phyloP scores from a whole-genome alignment of 352 stramenopile genomes.

The Aphanomyces stellatus region DNA sequence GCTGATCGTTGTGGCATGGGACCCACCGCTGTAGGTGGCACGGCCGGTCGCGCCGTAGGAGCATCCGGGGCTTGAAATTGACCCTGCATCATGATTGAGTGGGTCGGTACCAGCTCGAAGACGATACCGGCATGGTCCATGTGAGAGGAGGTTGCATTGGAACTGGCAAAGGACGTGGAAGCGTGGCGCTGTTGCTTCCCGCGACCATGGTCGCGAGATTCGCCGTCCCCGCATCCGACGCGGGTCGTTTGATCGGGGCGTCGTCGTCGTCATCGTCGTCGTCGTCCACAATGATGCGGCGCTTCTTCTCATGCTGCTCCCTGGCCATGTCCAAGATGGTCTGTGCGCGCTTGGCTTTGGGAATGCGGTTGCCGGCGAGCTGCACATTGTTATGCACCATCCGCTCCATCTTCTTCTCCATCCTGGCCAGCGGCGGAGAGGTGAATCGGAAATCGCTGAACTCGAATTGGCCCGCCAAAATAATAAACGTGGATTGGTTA shows the following conservation, averaged over 20 bases:
- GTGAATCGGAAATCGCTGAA: not conserved
- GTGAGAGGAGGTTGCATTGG: no score
- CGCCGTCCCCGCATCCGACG: no score
- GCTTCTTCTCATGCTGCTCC: constrained; percentile 17
- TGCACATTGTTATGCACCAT: constrained; percentile 20
- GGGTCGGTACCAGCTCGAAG: no score
- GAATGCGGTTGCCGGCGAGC: constrained; percentile 15
- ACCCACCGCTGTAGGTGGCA: no score
- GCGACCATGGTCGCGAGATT: no score
- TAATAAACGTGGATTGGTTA: not conserved
- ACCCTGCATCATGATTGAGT: no score
- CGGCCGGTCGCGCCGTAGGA: no score
- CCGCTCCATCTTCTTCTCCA: constrained; percentile 21
- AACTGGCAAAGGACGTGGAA: no score
- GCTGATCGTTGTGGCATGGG: no score
- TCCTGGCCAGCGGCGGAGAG: not conserved
- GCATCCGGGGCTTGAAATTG: no score
- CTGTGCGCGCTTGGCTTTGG: constrained; percentile 13
- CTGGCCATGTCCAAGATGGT: constrained; percentile 20
- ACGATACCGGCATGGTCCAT: no score
- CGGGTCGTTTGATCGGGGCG: not conserved
- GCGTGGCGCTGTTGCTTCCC: no score
- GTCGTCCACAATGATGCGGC: not conserved
- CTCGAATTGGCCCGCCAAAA: constrained; percentile 2
- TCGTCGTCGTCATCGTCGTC: not conserved